Base-by-base conservation (phyloP, 768 basidiomycete genomes). In the Tephrocybe sp. region DNA sequence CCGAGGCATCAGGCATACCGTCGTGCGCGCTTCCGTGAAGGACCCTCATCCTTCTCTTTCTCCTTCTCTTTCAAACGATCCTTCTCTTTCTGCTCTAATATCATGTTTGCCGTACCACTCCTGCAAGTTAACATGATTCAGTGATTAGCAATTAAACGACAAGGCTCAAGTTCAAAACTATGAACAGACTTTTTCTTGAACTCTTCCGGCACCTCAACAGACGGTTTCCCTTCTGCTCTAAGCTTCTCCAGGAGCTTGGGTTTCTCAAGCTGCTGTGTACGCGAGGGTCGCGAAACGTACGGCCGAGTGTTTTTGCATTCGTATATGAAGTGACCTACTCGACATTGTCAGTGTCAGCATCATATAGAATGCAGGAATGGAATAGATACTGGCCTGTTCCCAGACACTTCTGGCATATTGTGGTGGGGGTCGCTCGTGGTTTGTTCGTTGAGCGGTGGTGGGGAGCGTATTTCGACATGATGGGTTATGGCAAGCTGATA, bases 231-330 rank as follows among this genome's bases (percentile, higher is more conserved):
- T 7, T 84, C 81, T 0, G 75, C 72, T 65, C 81, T 86, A 34
- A 87, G 66, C 66, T 89, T 89, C 3, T 83, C 78, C 7, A 87
- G 69, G 2, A 82, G 43, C 19, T 69, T 74, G 3, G 92, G 92
- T 49, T 91, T 89, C 60, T 92, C 87, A 13, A 98, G 79, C 66
- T 86, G 83, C 60, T 93, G 80, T 1, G 91, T 91, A 36, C 93
- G 81, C 32, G 92, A 93, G 2, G 94, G 94, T n/a, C 95, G 79
- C 10, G 90, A 82, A 35, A 92, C 75, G 65, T 97, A 98, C 20
- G 92, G 89, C 2, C 88, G 78, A 17, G 79, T 60, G 14, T 78
- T 76, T 68, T 91, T 92, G 79, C 95, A 98, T 70, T 97, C 82
- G 63, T 86, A 98, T 11, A 84, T 97, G 65, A 86, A 95, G 68